Conservation (phyloP, 2,329 filamentous ascomycete genomes). For the Alternaria sp. region DNA sequence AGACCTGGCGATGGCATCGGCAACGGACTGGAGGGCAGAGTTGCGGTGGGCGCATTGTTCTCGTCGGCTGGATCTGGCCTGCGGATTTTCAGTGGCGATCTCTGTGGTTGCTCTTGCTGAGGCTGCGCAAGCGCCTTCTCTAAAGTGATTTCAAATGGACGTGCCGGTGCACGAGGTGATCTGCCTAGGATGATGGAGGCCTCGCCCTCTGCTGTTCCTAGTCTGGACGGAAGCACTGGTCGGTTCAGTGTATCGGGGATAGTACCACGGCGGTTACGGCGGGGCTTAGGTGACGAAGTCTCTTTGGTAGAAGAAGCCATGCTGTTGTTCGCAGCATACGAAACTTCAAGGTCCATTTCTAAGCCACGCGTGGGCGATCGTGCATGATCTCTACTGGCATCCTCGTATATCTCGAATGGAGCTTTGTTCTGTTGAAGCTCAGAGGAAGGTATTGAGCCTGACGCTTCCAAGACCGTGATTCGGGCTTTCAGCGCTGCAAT, state of each 20-base stretch:
- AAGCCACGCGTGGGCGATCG: constrained; percentile 17
- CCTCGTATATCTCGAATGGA: constrained; percentile 45
- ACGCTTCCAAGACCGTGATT: constrained; percentile 41
- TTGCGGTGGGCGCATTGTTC: constrained; percentile 25
- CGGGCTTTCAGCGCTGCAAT: constrained; percentile 46
- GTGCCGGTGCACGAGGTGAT: constrained; percentile 23
- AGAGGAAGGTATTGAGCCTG: constrained; percentile 25
- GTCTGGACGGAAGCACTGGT: constrained; percentile 19
- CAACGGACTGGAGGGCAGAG: constrained; percentile 42
- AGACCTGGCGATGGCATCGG: constrained; percentile 39
- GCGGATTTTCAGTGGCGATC: constrained; percentile 33
- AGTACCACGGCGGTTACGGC: constrained; percentile 34
- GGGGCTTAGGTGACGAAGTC: constrained; percentile 40
- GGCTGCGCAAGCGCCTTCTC: constrained; percentile 22
- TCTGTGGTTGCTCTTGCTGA: constrained; percentile 21
- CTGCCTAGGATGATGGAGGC: constrained; percentile 33
- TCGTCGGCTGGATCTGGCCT: constrained; percentile 30
- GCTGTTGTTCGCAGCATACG: constrained; percentile 27
- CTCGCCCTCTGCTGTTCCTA: constrained; percentile 31
- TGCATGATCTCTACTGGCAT: constrained; percentile 34
- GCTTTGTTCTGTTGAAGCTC: constrained; percentile 26
- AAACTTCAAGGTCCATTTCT: constrained; percentile 21
- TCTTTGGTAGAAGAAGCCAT: constrained; percentile 40
- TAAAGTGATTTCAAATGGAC: constrained; percentile 11
- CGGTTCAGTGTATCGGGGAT: constrained; percentile 29